A percentile compares a stretch with the other conserved stretches of the same genome.
These are phyloP conservation scores for Sclerotinia glacialis DNA, from an alignment of 2,329 filamentous ascomycete genomes.

Conservation along the genomic window DNA sequence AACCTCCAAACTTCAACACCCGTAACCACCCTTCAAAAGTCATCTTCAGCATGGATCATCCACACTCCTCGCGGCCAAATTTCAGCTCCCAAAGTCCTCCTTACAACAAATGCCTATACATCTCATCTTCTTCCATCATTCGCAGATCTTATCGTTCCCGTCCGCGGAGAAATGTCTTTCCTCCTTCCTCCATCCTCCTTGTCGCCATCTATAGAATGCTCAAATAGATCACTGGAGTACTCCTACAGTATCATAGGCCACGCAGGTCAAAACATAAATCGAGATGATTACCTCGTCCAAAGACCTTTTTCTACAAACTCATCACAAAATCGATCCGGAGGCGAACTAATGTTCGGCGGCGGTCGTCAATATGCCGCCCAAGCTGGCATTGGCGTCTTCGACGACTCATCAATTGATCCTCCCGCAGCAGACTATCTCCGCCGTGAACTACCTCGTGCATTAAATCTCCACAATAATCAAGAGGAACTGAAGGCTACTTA, in stretches of 20 bases:
- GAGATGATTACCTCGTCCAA: slow-evolving; percentile 73
- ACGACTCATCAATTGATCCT: slow-evolving; percentile 57
- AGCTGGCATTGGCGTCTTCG: slow-evolving; percentile 55
- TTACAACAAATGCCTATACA: slow-evolving; percentile 84
- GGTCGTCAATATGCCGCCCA: slow-evolving; percentile 56
- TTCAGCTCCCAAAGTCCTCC: slow-evolving; percentile 60
- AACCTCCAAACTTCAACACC: slow-evolving; percentile 76
- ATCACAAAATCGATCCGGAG: slow-evolving; percentile 39
- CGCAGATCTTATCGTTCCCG: slow-evolving; percentile 70
- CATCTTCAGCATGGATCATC: slow-evolving; percentile 52
- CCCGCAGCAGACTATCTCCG: slow-evolving; percentile 39
- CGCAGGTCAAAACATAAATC: slow-evolving; percentile 44
- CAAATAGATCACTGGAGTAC: slow-evolving; percentile 29
- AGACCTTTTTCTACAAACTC: slow-evolving; percentile 48
- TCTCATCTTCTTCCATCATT: slow-evolving; percentile 70
- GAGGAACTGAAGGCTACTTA: slow-evolving; percentile 47
- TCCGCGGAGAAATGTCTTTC: slow-evolving; percentile 69
- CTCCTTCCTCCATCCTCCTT: slow-evolving; percentile 54
- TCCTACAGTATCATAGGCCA: slow-evolving; percentile 59
- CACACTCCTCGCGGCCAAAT: slow-evolving; percentile 69
- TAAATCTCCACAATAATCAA: slow-evolving; percentile 39
- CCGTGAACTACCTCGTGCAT: slow-evolving; percentile 30
- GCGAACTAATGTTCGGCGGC: slow-evolving; percentile 69
- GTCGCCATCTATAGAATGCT: slow-evolving; percentile 21
- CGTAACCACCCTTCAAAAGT: slow-evolving; percentile 50